Percentiles rank a stretch among this genome's conserved stretches.
These are phyloP conservation scores for Hibiscus syriacus DNA, from an alignment of 345 rosid species.

Conservation along the genomic window DNA sequence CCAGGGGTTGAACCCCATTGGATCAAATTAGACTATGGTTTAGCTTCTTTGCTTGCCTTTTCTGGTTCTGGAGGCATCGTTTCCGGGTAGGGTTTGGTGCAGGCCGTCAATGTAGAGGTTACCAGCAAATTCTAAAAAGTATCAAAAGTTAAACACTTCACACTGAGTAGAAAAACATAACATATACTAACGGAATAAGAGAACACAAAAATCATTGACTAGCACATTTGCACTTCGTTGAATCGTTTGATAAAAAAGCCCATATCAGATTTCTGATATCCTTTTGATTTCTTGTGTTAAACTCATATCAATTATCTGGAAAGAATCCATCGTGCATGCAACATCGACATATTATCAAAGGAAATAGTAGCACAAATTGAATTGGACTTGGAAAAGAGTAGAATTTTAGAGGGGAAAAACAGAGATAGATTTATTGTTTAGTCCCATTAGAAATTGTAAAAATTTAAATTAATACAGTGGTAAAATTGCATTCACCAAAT, in stretches of 20 bases:
- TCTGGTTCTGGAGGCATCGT: slow-evolving; percentile 22
- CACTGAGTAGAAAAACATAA: not conserved
- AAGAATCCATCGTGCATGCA: too few relatives aligned
- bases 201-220: not conserved
- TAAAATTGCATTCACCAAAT: too few relatives aligned
- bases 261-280: too few relatives aligned
- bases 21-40: slow-evolving; percentile 22
- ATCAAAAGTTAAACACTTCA: not conserved
- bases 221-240: not conserved
- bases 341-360: too few relatives aligned
- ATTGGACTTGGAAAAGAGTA: too few relatives aligned
- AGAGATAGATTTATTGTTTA: not conserved
- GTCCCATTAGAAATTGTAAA: too few relatives aligned
- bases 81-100: slow-evolving; percentile 43
- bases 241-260: too few relatives aligned
- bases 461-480: too few relatives aligned
- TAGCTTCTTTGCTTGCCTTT: slow-evolving; percentile 23
- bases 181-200: not conserved
- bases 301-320: too few relatives aligned
- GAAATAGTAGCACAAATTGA: too few relatives aligned
- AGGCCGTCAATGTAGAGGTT: slow-evolving; percentile 52
- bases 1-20: slow-evolving; percentile 59
- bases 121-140: slow-evolving; percentile 67
- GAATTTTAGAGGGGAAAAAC: too few relatives aligned
- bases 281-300: too few relatives aligned